Evolutionary conservation across 495 filamentous ascomycete species (phyloP).

Genomic region (Penicillium atrosanguineum): DNA sequence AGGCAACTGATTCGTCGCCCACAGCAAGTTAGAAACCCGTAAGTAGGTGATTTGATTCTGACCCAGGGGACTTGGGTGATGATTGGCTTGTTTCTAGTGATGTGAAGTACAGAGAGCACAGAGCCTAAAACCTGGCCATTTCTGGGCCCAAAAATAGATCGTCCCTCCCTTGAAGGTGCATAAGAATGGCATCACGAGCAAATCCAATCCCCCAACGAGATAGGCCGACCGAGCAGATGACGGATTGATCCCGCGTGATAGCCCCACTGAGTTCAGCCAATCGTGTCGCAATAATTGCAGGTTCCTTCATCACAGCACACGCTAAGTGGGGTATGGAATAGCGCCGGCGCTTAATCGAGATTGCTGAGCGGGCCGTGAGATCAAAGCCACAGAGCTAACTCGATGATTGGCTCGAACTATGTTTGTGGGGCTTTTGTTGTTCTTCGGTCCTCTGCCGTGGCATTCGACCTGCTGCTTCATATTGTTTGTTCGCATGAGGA

Average conservation of each 20-base stretch:
- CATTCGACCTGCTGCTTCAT: not conserved
- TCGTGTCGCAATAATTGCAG: not conserved
- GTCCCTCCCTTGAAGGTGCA: no score
- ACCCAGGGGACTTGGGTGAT: no score
- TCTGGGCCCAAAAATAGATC: no score
- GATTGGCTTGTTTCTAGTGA: no score
- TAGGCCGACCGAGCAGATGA: not conserved
- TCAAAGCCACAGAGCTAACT: not conserved
- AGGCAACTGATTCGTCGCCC: no score
- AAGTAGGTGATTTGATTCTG: no score
- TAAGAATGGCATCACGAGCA: not conserved
- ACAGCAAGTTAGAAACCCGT: no score
- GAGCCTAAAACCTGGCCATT: no score
- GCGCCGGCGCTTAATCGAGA: slow-evolving; percentile 15
- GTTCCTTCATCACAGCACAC: not conserved
- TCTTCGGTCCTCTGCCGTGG: not conserved
- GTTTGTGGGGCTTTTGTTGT: not conserved
- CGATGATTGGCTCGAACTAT: not conserved
- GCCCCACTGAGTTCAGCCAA: not conserved
- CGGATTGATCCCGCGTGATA: slow-evolving; percentile 1
- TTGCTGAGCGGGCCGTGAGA: slow-evolving; percentile 1
- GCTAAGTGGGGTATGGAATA: not conserved
- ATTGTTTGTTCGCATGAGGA: not conserved
- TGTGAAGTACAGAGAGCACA: no score
- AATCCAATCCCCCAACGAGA: not conserved